Base-by-base conservation (phyloP, 345 rosid genomes). In the Aethionema arabicum region DNA sequence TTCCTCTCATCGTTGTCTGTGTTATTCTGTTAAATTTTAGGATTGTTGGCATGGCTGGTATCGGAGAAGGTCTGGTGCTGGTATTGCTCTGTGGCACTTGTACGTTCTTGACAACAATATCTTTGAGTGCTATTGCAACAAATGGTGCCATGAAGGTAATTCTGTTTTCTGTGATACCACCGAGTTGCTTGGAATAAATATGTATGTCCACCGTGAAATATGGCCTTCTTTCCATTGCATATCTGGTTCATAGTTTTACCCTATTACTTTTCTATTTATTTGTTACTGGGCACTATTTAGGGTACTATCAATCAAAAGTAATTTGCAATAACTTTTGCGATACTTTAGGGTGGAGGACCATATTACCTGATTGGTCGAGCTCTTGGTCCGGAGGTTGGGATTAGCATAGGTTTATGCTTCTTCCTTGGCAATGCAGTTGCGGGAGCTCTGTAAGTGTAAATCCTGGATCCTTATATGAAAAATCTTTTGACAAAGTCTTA, bases 321-420 rank as follows among this genome's bases (percentile, higher is more conserved):
- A 38, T 45, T 21, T 21, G 43, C 33, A 44, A 59, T 44, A 52
- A 53, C 4, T 49, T 36, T 61, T 67, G 58, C 31, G 15, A 33
- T 31, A 52, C 51, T 62, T 44, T 50, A 73, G 77, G 77, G 99
- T 73, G 99, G 99, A 46, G 98, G 99, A 16, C 99, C 99, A 56
- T 95, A 95, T 75, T 95, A 95, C 77, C 95, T 95, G 73, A 95
- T 95, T 75, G 99, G 99, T 57, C 99, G 99, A 48, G 98, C 99
- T 56, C 89, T 95, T 81, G 99, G 99, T 70, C 99, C 99, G 21
- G 99, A 95, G 84, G 98, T 95, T 71, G 99, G 99, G 71, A 88
- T 95, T 67, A 95, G 99, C 78, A 95, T 95, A 77, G 99, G 99
- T 66, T 78, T 95, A 61, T 95, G 99, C 79, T 95, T 95, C 74